Evolutionary conservation across 345 rosid genomes (phyloP).

Genomic region (Laguncularia racemosa): DNA sequence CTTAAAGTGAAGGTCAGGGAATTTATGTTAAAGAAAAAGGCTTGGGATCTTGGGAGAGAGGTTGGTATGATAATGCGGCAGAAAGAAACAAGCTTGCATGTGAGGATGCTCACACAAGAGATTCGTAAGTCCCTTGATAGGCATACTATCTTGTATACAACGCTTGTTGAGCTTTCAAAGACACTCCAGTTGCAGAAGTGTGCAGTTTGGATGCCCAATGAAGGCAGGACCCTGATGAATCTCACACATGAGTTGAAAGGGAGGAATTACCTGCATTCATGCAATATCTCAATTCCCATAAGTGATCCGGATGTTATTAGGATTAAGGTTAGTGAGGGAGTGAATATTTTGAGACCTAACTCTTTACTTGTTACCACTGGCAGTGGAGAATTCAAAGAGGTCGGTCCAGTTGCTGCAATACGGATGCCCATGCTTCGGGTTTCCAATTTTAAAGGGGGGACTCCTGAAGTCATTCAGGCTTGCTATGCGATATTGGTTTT

Average conservation of each 20-base stretch:
- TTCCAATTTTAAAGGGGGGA: slow-evolving; percentile 71
- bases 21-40: slow-evolving; percentile 79
- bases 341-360: slow-evolving; percentile 42
- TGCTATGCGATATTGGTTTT: slow-evolving; percentile 77
- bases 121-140: slow-evolving; percentile 80
- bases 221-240: slow-evolving; percentile 46
- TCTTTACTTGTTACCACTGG: slow-evolving; percentile 58
- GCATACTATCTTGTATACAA: slow-evolving; percentile 69
- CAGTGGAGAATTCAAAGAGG: slow-evolving; percentile 38
- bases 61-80: slow-evolving; percentile 83
- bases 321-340: slow-evolving; percentile 47
- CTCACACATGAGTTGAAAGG: slow-evolving; percentile 56
- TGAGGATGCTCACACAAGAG: slow-evolving; percentile 90
- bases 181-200: slow-evolving; percentile 71
- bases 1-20: slow-evolving; percentile 90
- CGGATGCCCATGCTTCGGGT: slow-evolving; percentile 92
- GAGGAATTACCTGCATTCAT: slow-evolving; percentile 23
- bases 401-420: slow-evolving; percentile 79
- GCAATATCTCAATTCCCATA: slow-evolving; percentile 40
- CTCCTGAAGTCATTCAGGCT: slow-evolving; percentile 58
- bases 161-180: slow-evolving; percentile 82
- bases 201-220: slow-evolving; percentile 93
- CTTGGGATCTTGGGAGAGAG: slow-evolving; percentile 81
- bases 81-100: slow-evolving; percentile 70
- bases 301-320: slow-evolving; percentile 54